Conservation (phyloP, 345 rosid species). For the Geranium rotundifolium region DNA sequence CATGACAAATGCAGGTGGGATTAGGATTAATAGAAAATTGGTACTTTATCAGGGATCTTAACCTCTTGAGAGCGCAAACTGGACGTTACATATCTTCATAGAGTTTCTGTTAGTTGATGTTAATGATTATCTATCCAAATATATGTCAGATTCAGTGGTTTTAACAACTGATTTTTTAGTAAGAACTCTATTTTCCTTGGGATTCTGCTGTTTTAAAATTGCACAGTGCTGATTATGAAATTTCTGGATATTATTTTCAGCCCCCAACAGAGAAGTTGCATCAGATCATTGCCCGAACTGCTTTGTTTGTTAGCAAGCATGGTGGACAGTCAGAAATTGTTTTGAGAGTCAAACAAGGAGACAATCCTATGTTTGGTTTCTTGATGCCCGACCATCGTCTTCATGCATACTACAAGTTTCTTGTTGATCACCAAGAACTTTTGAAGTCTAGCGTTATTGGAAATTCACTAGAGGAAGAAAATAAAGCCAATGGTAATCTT, state of each 20-base stretch:
- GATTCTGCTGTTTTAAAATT: conserved; percentile 1
- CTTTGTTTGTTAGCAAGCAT: conserved; percentile 65
- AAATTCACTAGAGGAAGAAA: conserved; percentile 37
- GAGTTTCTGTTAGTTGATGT: conserved; percentile 48
- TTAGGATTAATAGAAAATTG: conserved; percentile 58
- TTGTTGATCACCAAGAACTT: conserved; percentile 76
- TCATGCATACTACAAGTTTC: conserved; percentile 73
- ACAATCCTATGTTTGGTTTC: conserved; percentile 90
- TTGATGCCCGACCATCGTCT: conserved; percentile 80
- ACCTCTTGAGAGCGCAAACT: conserved; percentile 34
- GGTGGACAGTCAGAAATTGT: conserved; percentile 93
- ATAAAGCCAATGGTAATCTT: conserved; percentile 19
- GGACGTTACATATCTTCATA: conserved; percentile 47
- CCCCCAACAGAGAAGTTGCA: conserved; percentile 87
- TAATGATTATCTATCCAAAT: conserved; percentile 32
- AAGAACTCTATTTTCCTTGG: conserved; percentile 7
- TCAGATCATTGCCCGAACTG: conserved; percentile 87
- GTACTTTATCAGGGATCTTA: conserved; percentile 43
- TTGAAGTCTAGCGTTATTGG: conserved; percentile 20
- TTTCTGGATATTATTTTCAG: conserved; percentile 36
- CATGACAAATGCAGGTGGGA: conserved; percentile 97
- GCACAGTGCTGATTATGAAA: conserved; percentile 19
- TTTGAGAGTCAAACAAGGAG: conserved; percentile 94
- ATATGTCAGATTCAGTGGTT: conserved; percentile 32
- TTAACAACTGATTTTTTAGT: conserved; percentile 7